A percentile compares a stretch with the other conserved stretches of the same genome.
These are phyloP conservation scores for Parmelia sp. DNA, from an alignment of 495 filamentous ascomycete species.

Conservation along the genomic window DNA sequence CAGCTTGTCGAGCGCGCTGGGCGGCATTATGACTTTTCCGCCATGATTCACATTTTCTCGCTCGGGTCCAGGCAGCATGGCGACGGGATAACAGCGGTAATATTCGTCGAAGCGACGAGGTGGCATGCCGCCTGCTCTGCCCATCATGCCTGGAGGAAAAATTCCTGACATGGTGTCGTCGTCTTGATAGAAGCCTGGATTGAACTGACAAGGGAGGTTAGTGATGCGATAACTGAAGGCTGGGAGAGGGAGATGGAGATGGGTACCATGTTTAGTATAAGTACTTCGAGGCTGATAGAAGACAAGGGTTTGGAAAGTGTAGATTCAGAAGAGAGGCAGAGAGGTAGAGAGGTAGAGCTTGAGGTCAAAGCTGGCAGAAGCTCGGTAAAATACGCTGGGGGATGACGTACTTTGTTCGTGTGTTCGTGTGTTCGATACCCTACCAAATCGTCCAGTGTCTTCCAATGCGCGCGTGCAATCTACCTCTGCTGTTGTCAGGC, in stretches of 20 bases:
- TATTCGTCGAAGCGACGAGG: conserved; percentile 88
- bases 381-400: background rate
- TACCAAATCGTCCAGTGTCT: too few species aligned
- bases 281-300: background rate
- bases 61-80: conserved; percentile 90
- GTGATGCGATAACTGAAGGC: background rate
- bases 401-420: too few species aligned
- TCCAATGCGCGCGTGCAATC: too few species aligned
- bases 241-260: background rate
- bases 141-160: conserved; percentile 39
- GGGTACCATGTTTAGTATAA: background rate
- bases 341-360: background rate
- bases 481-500: too few species aligned
- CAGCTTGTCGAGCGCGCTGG: conserved; percentile 91
- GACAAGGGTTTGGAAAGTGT: background rate
- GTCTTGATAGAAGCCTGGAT: conserved; percentile 49
- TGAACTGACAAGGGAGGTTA: conserved; percentile 38
- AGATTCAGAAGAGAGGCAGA: background rate
- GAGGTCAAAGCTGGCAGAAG: conserved; percentile 2
- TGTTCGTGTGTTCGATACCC: too few species aligned
- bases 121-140: conserved; percentile 26
- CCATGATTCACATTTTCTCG: conserved; percentile 88
- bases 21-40: conserved; percentile 93
- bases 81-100: conserved; percentile 89
- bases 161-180: conserved; percentile 52